phyloP scores from a whole-genome alignment of 371 early-diverging fungal species.

The Basidiobolus meristosporus region DNA sequence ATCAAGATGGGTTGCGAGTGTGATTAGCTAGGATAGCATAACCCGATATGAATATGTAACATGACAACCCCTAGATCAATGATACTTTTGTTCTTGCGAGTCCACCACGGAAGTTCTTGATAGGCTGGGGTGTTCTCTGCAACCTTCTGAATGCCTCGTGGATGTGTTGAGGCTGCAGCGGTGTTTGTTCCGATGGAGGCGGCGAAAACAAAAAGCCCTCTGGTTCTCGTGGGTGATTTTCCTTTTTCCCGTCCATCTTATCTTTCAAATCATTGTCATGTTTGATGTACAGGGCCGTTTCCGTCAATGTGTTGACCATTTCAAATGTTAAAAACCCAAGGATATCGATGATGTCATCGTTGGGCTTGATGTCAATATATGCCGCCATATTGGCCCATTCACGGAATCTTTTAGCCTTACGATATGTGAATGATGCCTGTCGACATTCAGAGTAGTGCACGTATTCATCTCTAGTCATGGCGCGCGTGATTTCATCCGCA shows the following conservation, averaged over 20 bases:
- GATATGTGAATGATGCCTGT: constrained; percentile 92
- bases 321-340: constrained; percentile 94
- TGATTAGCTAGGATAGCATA: no score
- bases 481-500: constrained; percentile 82
- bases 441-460: constrained; percentile 96
- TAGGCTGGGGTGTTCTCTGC: constrained; percentile 47
- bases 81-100: constrained; percentile 54
- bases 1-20: no score
- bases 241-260: constrained; percentile 2
- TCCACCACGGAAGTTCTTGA: constrained; percentile 58
- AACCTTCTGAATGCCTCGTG: constrained; percentile 76
- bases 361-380: constrained; percentile 73
- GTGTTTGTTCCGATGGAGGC: constrained; percentile 57
- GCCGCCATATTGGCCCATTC: constrained; percentile 87
- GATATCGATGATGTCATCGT: constrained; percentile 89
- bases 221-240: constrained; percentile 7
- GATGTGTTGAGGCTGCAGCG: constrained; percentile 68
- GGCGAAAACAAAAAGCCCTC: constrained; percentile 45
- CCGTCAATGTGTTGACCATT: constrained; percentile 84
- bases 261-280: constrained; percentile 4
- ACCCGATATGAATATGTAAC: no score
- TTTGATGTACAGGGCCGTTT: constrained; percentile 68
- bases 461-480: constrained; percentile 96
- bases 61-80: constrained; percentile 23
- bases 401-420: constrained; percentile 83